These are phyloP conservation scores for Cerrena zonata DNA, from an alignment of 1,284 basidiomycete genomes.

Conservation along the genomic window DNA sequence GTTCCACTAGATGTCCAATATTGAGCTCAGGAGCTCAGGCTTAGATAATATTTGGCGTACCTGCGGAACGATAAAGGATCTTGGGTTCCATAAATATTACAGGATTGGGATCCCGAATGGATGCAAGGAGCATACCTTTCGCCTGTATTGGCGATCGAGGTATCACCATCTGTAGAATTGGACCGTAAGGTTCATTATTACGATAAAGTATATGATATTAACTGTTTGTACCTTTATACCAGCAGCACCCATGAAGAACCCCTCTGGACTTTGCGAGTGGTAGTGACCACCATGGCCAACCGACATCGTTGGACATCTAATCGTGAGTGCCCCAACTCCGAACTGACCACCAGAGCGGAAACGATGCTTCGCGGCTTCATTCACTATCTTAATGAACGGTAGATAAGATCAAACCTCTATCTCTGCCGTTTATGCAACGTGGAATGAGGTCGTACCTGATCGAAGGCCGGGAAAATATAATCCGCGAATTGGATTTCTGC, in stretches of 20 bases:
- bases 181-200: not conserved
- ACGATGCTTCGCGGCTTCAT: conserved; percentile 90
- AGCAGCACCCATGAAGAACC: conserved; percentile 86
- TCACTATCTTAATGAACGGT: conserved; percentile 55
- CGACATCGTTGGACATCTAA: conserved; percentile 83
- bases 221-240: conserved; percentile 71
- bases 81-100: conserved; percentile 95
- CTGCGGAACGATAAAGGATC: conserved; percentile 77
- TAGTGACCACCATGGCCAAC: conserved; percentile 92
- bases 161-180: conserved; percentile 68
- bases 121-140: conserved; percentile 80
- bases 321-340: conserved; percentile 79
- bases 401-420: too few relatives aligned
- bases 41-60: conserved; percentile 30
- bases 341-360: conserved; percentile 85
- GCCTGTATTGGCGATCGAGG: conserved; percentile 92
- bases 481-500: conserved; percentile 89
- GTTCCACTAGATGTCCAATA: conserved; percentile 62
- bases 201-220: not conserved
- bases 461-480: conserved; percentile 88
- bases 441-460: conserved; percentile 59
- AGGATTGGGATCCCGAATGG: conserved; percentile 88
- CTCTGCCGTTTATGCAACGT: not conserved
- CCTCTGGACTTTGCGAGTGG: conserved; percentile 92
- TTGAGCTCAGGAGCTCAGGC: not conserved